Evolutionary conservation across 1,284 basidiomycete genomes (phyloP).

Genomic region (Cryptococcus floricola): DNA sequence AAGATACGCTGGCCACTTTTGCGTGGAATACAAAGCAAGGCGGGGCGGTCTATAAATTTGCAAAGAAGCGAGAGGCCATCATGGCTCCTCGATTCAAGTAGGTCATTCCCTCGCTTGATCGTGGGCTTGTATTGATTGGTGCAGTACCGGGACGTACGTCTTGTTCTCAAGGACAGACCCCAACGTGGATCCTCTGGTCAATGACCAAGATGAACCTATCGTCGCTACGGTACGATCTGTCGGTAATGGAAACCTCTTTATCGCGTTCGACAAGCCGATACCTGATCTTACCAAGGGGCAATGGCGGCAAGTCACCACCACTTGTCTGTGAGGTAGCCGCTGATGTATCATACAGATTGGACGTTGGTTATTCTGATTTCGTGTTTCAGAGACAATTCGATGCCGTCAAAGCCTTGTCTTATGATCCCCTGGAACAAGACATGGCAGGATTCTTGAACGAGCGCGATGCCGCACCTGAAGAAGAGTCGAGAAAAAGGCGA

Average conservation of each 20-base stretch:
- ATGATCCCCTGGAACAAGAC: constrained; percentile 56
- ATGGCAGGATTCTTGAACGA: constrained; percentile 11
- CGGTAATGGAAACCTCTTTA: constrained; percentile 52
- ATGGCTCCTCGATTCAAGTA: not conserved
- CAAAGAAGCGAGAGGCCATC: not conserved
- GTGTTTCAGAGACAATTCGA: constrained; percentile 65
- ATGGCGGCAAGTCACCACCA: constrained; percentile 56
- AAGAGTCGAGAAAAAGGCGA: constrained; percentile 37
- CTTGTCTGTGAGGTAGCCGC: not conserved
- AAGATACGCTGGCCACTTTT: not conserved
- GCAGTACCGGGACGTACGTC: constrained; percentile 15
- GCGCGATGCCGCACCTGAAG: no score
- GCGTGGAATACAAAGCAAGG: not conserved
- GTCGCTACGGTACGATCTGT: constrained; percentile 59
- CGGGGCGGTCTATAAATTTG: not conserved
- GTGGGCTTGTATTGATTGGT: not conserved
- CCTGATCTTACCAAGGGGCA: constrained; percentile 49
- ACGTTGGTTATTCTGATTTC: constrained; percentile 65
- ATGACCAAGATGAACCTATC: constrained; percentile 43
- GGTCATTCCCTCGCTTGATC: not conserved
- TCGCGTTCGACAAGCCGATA: constrained; percentile 57
- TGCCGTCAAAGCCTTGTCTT: constrained; percentile 61
- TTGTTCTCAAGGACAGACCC: constrained; percentile 20
- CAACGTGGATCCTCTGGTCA: constrained; percentile 19
- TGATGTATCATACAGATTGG: constrained; percentile 52